Evolutionary conservation across 2,329 filamentous ascomycete genomes (phyloP).

Genomic region (Fusarium sp.): DNA sequence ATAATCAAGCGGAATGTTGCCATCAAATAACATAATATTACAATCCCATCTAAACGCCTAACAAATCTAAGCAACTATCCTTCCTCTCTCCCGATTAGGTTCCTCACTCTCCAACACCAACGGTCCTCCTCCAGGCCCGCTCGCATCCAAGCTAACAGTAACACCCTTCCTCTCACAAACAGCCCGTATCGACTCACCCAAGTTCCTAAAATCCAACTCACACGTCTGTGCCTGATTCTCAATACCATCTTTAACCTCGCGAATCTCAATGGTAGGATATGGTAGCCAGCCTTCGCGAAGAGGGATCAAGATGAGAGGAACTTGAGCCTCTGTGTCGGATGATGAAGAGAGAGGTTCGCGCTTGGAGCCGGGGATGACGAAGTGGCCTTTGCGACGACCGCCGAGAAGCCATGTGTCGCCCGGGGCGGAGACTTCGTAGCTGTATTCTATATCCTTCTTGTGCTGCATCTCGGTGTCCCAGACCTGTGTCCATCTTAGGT

Average conservation of each 20-base stretch:
- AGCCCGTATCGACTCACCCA: constrained; percentile 81
- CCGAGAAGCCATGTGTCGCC: constrained; percentile 86
- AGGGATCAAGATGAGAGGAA: constrained; percentile 83
- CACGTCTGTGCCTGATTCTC: constrained; percentile 57
- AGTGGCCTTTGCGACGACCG: constrained; percentile 82
- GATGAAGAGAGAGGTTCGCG: constrained; percentile 58
- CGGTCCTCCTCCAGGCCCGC: constrained; percentile 72
- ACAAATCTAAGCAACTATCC: constrained; percentile 52
- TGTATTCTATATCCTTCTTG: constrained; percentile 74
- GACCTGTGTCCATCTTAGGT: constrained; percentile 70
- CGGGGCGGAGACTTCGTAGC: constrained; percentile 82
- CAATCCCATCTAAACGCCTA: constrained; percentile 3
- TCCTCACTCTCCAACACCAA: constrained; percentile 73
- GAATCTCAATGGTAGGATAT: constrained; percentile 82
- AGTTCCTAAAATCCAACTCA: constrained; percentile 84
- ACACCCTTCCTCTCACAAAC: constrained; percentile 77
- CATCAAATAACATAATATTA: neutral
- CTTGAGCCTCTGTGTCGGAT: constrained; percentile 64
- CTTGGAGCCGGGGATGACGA: constrained; percentile 65
- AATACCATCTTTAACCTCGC: constrained; percentile 61
- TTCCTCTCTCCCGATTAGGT: constrained; percentile 47
- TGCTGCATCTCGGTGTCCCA: constrained; percentile 65
- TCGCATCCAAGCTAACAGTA: constrained; percentile 78
- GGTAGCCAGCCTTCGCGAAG: constrained; percentile 82
- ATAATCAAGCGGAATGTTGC: neutral